A percentile compares a stretch with the other conserved stretches of the same genome.
phyloP scores from a whole-genome alignment of 257 asterid species.

The Nicotiana attenuata region DNA sequence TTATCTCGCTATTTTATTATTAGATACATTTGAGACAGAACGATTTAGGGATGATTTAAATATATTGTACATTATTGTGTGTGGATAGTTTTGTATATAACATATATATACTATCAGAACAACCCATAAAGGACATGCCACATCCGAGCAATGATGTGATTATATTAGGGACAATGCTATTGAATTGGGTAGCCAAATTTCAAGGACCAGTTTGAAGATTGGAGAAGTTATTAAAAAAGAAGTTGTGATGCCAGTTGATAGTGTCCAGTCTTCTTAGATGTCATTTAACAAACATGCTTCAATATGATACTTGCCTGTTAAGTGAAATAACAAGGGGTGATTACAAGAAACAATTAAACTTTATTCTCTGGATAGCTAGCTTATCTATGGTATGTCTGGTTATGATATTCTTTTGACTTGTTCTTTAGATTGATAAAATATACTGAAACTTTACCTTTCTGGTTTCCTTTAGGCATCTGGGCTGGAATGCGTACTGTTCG shows the following conservation, averaged over 20 bases:
- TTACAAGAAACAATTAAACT: background rate
- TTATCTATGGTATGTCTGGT: background rate
- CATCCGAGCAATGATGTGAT: background rate
- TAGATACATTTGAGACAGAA: background rate
- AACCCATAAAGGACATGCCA: background rate
- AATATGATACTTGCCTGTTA: background rate
- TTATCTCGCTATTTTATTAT: background rate
- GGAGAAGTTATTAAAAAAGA: background rate
- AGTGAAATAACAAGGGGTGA: background rate
- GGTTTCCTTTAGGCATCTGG: conserved; percentile 66
- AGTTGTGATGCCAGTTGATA: background rate
- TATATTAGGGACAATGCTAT: background rate
- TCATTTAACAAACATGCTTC: background rate
- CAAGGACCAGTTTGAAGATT: background rate
- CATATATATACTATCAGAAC: background rate
- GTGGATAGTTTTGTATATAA: background rate
- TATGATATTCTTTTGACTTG: background rate
- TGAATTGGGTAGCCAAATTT: background rate
- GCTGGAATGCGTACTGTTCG: conserved; percentile 97
- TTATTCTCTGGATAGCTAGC: background rate
- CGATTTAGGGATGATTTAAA: background rate
- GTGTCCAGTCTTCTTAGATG: background rate
- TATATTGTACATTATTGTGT: background rate
- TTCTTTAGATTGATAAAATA: background rate
- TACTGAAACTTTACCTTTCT: background rate